These are phyloP conservation scores for Phytophthora capsici DNA, from an alignment of 352 stramenopile species.

Conservation along the genomic window DNA sequence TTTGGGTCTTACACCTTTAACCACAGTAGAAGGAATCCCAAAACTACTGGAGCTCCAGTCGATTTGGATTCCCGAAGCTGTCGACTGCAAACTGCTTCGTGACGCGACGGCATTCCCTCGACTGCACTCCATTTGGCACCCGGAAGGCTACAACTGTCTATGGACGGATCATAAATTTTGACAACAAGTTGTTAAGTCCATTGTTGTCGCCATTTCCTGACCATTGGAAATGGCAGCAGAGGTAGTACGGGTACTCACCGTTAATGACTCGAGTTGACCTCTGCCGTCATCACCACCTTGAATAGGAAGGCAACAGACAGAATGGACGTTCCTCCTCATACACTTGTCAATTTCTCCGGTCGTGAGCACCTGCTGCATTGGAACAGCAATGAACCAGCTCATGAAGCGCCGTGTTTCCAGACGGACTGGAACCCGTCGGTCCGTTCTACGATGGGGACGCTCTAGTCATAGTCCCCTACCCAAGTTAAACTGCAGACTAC, in stretches of 20 bases:
- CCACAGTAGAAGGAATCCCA: conserved; percentile 40
- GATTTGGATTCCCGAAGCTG: conserved; percentile 56
- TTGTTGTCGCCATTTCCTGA: background rate
- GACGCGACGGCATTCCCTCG: conserved; percentile 47
- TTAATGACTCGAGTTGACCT: conserved; percentile 14
- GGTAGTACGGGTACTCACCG: background rate
- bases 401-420: conserved; percentile 1
- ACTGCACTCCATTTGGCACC: conserved; percentile 63
- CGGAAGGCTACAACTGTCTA: conserved; percentile 70
- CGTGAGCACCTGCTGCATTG: conserved; percentile 15
- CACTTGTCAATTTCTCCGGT: conserved; percentile 25
- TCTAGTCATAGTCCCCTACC: conserved; percentile 1
- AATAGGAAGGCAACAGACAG: conserved; percentile 4
- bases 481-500: conserved; percentile 11
- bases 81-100: conserved; percentile 52
- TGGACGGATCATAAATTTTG: conserved; percentile 64
- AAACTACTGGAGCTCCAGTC: conserved; percentile 45
- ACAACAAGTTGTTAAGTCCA: background rate
- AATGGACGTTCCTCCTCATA: too few relatives aligned
- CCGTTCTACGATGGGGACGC: conserved; percentile 13
- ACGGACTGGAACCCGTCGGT: conserved; percentile 1
- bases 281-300: too few relatives aligned
- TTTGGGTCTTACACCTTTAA: conserved; percentile 58
- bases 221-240: background rate
- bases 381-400: conserved; percentile 22